Conservation (phyloP, 192 early-diverging fungal genomes). For the Dispira simplex region DNA sequence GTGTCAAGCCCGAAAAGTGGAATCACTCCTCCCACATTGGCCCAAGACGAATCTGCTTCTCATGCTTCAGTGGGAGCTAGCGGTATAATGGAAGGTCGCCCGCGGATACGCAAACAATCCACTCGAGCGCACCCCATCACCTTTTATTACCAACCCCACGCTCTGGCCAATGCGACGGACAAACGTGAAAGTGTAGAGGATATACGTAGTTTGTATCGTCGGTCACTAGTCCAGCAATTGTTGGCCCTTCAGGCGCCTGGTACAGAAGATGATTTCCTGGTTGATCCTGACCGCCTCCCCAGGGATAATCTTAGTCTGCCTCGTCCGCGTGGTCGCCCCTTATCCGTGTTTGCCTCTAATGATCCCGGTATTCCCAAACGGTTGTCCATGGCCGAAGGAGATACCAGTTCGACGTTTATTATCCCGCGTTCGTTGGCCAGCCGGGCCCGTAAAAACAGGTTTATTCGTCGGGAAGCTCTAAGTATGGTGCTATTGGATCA, state of each 20-base stretch:
- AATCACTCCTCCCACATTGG: neutral
- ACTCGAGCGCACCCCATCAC: conserved; percentile 5
- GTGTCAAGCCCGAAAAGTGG: neutral
- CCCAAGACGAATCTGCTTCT: neutral
- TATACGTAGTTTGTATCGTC: neutral
- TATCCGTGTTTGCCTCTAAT: conserved; percentile 6
- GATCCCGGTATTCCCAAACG: neutral
- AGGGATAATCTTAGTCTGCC: neutral
- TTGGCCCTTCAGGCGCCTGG: neutral
- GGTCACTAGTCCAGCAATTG: neutral
- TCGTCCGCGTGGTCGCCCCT: neutral
- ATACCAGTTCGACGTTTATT: neutral
- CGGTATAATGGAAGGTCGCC: neutral
- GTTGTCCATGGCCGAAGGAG: neutral
- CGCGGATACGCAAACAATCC: neutral
- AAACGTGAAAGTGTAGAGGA: neutral
- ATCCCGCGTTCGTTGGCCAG: conserved; percentile 4
- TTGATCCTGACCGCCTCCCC: neutral
- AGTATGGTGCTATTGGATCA: conserved; percentile 25
- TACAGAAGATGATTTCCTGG: neutral
- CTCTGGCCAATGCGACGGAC: neutral
- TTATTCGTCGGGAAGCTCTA: conserved; percentile 21
- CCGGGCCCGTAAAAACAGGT: conserved; percentile 5
- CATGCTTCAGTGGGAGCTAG: neutral
- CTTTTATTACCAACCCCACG: conserved; percentile 6